Conservation (phyloP, 140 eudicot species). For the Stevia rebaudiana region DNA sequence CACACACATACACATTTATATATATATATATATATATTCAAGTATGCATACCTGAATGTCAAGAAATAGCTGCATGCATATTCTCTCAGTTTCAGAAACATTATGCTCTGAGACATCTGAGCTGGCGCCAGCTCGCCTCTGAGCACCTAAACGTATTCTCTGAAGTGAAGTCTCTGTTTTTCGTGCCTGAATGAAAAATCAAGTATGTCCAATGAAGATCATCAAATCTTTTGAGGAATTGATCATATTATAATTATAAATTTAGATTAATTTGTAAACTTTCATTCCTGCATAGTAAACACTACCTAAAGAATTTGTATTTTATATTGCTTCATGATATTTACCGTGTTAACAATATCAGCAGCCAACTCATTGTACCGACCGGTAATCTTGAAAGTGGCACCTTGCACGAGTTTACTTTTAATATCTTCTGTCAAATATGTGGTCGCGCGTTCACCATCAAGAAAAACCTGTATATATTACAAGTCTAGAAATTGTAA, state of each 20-base stretch:
- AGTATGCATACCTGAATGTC: slow-evolving; percentile 72
- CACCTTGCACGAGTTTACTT: slow-evolving; percentile 53
- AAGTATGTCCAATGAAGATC: slow-evolving; percentile 4
- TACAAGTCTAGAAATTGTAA: not conserved
- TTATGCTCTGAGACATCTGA: slow-evolving; percentile 57
- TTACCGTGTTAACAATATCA: slow-evolving; percentile 60
- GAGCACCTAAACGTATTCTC: slow-evolving; percentile 80
- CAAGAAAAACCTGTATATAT: slow-evolving; percentile 55
- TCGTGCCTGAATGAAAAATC: slow-evolving; percentile 46
- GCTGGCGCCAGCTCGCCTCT: slow-evolving; percentile 78
- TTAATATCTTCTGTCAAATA: slow-evolving; percentile 47
- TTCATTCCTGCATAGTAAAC: not conserved
- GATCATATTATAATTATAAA: not conserved
- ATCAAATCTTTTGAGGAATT: not conserved
- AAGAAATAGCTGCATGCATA: slow-evolving; percentile 94
- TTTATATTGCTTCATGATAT: not conserved
- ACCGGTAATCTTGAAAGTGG: slow-evolving; percentile 62
- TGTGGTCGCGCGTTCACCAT: slow-evolving; percentile 68
- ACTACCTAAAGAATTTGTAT: not conserved
- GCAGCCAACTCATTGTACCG: slow-evolving; percentile 67
- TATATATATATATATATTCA: too few relatives aligned
- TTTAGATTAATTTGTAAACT: not conserved
- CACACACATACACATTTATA: too few relatives aligned
- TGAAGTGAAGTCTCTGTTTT: slow-evolving; percentile 83
- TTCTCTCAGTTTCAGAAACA: slow-evolving; percentile 78